Evolutionary conservation across 139 green algal species (phyloP), one percentile per base, ranked within the genome.

Genomic region (Chlorella sp.): DNA sequence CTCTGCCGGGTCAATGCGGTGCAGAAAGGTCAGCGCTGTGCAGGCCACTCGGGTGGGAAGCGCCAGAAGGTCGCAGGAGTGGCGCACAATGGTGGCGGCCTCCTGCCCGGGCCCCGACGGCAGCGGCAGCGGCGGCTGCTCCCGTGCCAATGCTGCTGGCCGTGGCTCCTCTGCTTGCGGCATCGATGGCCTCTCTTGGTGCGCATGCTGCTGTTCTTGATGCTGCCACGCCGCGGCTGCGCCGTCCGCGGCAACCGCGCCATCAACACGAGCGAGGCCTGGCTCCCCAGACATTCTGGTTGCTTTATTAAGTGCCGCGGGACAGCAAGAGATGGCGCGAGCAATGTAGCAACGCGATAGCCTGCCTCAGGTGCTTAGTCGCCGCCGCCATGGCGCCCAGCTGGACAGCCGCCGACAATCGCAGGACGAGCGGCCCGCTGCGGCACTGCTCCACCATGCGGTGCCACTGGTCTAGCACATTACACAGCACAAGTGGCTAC

Each of bases 21-120:
- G 84, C 39, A 81, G 12, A 28, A 88, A 88, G 16, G 68, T 66
- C 0, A 88, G 39, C 19, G 84, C 84, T 53, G 84, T 88, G 84
- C 68, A 88, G 4, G 18, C 18, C 30, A 88, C 84, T 3, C 84
- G 84, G 28, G 66, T 80, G 12, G 84, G 84, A 39, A 88, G 40
- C 0, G 66, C 84, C 32, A 88, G 71, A 39, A 81, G 36, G 26
- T 88, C 84, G 42, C 84, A 88, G 0, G 66, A 66, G 16, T 80
- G 68, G 14, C 84, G 84, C 18, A 88, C 42, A 5, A 69, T 64
- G 26, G 83, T 66, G 22, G 68, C 83, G 0, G 61, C 22, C 42
- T 37, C 32, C 12, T 28, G 26, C 11, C 30, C 28, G 21, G 57
- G 79, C 22, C 3, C 0, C 22, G 19, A 22, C 0, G 78, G 79